Evolutionary conservation across 2,329 filamentous ascomycete species (phyloP), one percentile per base, ranked within the genome.

Genomic region (Talaromyces verruculosus): DNA sequence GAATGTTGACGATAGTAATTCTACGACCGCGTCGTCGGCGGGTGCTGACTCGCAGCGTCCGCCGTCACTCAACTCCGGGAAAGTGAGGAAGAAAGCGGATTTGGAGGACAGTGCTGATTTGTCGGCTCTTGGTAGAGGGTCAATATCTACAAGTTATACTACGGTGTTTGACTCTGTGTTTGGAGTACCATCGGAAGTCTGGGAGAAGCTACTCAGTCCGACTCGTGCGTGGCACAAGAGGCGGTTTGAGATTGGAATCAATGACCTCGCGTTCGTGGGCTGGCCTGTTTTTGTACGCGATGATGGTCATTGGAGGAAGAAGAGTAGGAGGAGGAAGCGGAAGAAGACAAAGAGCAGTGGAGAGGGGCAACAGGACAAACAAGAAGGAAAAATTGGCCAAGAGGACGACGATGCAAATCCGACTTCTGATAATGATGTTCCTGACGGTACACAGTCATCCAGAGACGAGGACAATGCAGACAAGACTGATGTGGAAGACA

Each of bases 201-300:
- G 96, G 67, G 91, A 92, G 72, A 92, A 90, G 69, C 85, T 97
- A 59, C 77, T 97, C 64, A 92, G 90, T 0, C 92, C 93, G 0
- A 87, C 87, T 8, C 84, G 87, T 13, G 86, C 89, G 8, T 92
- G 91, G 76, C 90, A 95, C 79, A 96, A 94, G 80, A 87, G 85
- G 71, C 86, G 88, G 28, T 96, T 96, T 73, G 91, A 96, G 75
- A 83, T 96, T 66, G 90, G 89, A 0, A 82, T 97, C 8, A 91
- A 96, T 72, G 89, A 92, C 55, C 81, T 94, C 47, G 88, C 89
- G 65, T 95, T 92, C 73, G 83, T 96, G 19, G 92, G 92, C 0
- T 92, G 92, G 77, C 93, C 93, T 4, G 87, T 96, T 47, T 92
- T 93, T 77, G 90, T 92, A 45, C 88, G 89, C 1, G 88, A 91